phyloP scores from a whole-genome alignment of 441 rosid species.

The Jatropha multifida region DNA sequence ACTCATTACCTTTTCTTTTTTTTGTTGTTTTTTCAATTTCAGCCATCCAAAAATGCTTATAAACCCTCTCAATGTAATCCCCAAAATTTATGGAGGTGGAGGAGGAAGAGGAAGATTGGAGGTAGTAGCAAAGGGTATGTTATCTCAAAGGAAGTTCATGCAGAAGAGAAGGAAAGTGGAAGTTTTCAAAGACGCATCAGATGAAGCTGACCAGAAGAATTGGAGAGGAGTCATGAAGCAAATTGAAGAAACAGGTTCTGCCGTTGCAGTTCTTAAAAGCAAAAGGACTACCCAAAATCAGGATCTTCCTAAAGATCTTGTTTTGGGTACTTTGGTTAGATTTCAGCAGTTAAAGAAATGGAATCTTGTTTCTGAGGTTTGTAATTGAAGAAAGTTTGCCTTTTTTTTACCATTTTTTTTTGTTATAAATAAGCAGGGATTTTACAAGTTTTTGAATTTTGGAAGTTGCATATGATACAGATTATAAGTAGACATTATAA shows the following conservation, averaged over 20 bases:
- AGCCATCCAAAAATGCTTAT: slow-evolving; percentile 29
- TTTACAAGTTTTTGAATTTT: neutral
- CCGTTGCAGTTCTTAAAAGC: slow-evolving; percentile 59
- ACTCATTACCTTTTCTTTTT: neutral
- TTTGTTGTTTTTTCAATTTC: slow-evolving; percentile 12
- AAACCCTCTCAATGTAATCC: slow-evolving; percentile 19
- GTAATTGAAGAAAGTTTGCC: neutral
- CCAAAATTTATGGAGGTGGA: slow-evolving; percentile 17
- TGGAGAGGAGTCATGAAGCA: slow-evolving; percentile 87
- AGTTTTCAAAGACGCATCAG: slow-evolving; percentile 67
- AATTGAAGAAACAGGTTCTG: slow-evolving; percentile 70
- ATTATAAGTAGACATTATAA: too few relatives aligned
- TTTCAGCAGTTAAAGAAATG: slow-evolving; percentile 92
- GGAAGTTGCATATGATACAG: too few relatives aligned
- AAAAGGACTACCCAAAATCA: slow-evolving; percentile 38
- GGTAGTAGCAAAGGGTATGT: slow-evolving; percentile 70
- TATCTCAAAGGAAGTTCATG: slow-evolving; percentile 75
- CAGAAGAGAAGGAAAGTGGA: slow-evolving; percentile 72
- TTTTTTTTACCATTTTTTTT: neutral
- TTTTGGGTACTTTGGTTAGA: slow-evolving; percentile 86
- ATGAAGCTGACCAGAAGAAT: slow-evolving; percentile 71
- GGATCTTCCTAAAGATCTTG: slow-evolving; percentile 62
- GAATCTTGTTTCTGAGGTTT: slow-evolving; percentile 86
- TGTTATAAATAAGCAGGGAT: neutral
- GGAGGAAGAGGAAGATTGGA: slow-evolving; percentile 32